A percentile compares a stretch with the other conserved stretches of the same genome.
These are phyloP conservation scores for Emericellopsis cladophorae DNA, from an alignment of 2,329 filamentous ascomycete genomes.

Conservation along the genomic window DNA sequence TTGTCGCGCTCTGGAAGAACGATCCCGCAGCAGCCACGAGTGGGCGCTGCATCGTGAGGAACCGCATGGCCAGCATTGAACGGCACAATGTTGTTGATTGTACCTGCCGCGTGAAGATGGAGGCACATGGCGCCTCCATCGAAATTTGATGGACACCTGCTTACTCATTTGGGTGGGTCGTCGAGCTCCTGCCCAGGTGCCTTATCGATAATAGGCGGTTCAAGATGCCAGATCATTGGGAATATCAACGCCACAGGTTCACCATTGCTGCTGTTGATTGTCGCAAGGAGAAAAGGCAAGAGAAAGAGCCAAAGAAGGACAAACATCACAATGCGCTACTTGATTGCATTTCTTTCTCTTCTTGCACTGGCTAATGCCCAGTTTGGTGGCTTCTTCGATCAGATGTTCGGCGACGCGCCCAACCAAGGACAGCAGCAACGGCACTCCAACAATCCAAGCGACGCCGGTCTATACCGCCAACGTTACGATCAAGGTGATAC, in stretches of 20 bases:
- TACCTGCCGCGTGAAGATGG: conserved; percentile 2
- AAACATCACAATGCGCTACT: conserved; percentile 15
- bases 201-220: not conserved
- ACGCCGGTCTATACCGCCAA: conserved; percentile 66
- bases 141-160: not conserved
- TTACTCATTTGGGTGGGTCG: not conserved
- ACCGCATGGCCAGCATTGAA: conserved; percentile 25
- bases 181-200: not conserved
- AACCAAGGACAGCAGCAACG: conserved; percentile 31
- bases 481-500: conserved; percentile 52
- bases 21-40: conserved; percentile 17
- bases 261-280: no score
- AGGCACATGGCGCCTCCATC: not conserved
- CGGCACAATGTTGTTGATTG: conserved; percentile 15
- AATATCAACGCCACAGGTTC: not conserved
- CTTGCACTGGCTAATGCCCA: conserved; percentile 57
- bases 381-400: conserved; percentile 87
- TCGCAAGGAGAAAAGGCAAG: no score
- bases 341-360: conserved; percentile 41
- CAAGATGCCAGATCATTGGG: not conserved
- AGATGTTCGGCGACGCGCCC: conserved; percentile 70
- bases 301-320: not conserved
- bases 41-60: conserved; percentile 33
- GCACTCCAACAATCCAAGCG: conserved; percentile 63
- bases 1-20: conserved; percentile 1